These are phyloP conservation scores for Phialophora expanda DNA, from an alignment of 2,329 filamentous ascomycete genomes.

Conservation along the genomic window DNA sequence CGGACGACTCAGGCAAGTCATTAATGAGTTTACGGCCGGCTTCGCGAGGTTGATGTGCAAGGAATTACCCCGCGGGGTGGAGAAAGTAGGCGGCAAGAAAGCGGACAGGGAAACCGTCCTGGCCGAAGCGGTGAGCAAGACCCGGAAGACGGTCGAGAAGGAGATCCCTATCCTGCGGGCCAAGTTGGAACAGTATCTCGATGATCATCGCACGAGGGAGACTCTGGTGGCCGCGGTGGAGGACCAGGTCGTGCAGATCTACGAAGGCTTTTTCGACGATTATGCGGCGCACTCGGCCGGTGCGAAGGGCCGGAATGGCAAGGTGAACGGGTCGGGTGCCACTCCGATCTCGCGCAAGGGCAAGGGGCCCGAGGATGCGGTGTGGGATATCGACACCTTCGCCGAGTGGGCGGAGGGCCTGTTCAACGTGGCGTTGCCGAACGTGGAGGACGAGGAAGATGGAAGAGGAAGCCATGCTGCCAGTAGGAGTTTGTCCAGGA, in stretches of 20 bases:
- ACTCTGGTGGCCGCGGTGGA: conserved; percentile 70
- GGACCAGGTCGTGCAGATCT: conserved; percentile 66
- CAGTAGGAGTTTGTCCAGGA: conserved; percentile 36
- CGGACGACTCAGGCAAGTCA: conserved; percentile 64
- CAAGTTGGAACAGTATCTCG: conserved; percentile 67
- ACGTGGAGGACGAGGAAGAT: conserved; percentile 40
- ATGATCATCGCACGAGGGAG: conserved; percentile 67
- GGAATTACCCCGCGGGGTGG: conserved; percentile 40
- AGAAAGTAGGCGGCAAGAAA: conserved; percentile 39
- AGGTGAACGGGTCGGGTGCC: conserved; percentile 40
- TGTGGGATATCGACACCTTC: conserved; percentile 70
- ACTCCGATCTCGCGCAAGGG: conserved; percentile 54
- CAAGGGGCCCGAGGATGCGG: conserved; percentile 65
- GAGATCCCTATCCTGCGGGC: conserved; percentile 62
- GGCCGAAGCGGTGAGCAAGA: conserved; percentile 52
- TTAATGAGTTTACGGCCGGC: conserved; percentile 68
- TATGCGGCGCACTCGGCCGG: conserved; percentile 43
- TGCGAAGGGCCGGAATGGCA: conserved; percentile 40
- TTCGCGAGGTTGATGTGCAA: conserved; percentile 64
- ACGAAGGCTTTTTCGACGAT: conserved; percentile 68
- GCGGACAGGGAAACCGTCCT: conserved; percentile 47
- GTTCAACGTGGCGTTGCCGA: conserved; percentile 54
- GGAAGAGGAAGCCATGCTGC: conserved; percentile 35
- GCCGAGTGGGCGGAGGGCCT: conserved; percentile 65
- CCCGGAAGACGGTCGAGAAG: conserved; percentile 62